These are phyloP conservation scores for Flaveria bidentis DNA, from an alignment of 129 eudicot species.

Conservation along the genomic window DNA sequence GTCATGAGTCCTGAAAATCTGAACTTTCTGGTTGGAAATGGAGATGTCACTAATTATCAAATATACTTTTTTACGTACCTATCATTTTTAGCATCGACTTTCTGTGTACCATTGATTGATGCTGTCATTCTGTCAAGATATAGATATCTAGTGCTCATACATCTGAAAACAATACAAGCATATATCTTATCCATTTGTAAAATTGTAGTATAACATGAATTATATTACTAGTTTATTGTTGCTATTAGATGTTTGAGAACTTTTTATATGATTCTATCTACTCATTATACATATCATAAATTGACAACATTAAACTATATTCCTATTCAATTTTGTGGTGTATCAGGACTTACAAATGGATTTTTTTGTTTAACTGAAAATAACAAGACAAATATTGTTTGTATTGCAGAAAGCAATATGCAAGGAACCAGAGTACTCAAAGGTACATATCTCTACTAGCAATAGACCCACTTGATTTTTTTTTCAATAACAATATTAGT, in stretches of 20 bases:
- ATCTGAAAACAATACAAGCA: not conserved
- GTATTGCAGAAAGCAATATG: constrained; percentile 71
- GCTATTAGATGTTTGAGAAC: not conserved
- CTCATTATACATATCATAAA: not conserved
- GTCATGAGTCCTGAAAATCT: not conserved
- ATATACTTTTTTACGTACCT: no score
- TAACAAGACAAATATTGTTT: not conserved
- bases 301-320: not conserved
- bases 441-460: constrained; percentile 41
- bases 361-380: not conserved
- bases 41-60: no score
- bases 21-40: not conserved
- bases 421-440: constrained; percentile 55
- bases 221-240: not conserved
- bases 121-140: not conserved
- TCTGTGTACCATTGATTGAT: no score
- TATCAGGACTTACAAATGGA: not conserved
- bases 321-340: not conserved
- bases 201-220: not conserved
- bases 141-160: not conserved
- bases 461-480: constrained; percentile 5
- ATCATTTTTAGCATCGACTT: no score
- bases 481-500: not conserved
- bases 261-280: not conserved
- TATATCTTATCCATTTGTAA: not conserved